Evolutionary conservation across 2,329 filamentous ascomycete species (phyloP).

Genomic region (Diaporthe nobilis): DNA sequence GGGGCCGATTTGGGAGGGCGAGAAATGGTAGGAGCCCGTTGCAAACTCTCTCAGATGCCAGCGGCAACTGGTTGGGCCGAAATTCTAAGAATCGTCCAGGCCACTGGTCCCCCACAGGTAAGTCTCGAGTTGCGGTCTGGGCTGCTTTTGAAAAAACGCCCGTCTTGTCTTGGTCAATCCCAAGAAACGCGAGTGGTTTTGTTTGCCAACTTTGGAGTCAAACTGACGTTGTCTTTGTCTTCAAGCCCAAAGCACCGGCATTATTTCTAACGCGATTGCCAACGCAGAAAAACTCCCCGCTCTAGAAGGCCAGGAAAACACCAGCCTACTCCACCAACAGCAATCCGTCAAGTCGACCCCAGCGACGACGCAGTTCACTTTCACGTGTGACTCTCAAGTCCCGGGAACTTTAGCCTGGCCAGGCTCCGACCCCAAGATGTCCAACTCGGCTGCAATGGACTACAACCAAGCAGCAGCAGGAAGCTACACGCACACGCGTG

Average conservation of each 20-base stretch:
- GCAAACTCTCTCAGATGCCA: conserved; percentile 71
- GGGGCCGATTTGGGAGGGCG: conserved; percentile 84
- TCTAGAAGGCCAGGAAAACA: conserved; percentile 80
- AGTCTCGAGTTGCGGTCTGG: conserved; percentile 48
- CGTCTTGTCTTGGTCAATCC: conserved; percentile 11
- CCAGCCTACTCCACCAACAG: conserved; percentile 77
- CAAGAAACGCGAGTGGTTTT: conserved; percentile 3
- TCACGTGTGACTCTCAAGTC: conserved; percentile 93
- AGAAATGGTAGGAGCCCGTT: conserved; percentile 74
- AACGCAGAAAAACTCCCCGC: conserved; percentile 82
- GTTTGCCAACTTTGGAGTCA: conserved; percentile 33
- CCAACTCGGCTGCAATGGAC: conserved; percentile 38
- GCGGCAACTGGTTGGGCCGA: conserved; percentile 68
- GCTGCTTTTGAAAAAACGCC: neutral
- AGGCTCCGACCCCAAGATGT: conserved; percentile 58
- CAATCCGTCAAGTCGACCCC: conserved; percentile 72
- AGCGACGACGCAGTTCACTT: conserved; percentile 92
- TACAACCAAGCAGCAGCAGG: conserved; percentile 42
- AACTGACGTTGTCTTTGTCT: conserved; percentile 44
- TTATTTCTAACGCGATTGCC: conserved; percentile 93
- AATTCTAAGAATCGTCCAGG: conserved; percentile 61
- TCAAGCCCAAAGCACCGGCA: conserved; percentile 72
- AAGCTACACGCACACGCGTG: conserved; percentile 40
- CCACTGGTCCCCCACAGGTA: conserved; percentile 62
- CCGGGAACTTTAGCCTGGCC: conserved; percentile 85